A percentile compares a stretch with the other conserved stretches of the same genome.
Conservation (phyloP, 306 rosid genomes). For the Sindora glabra region DNA sequence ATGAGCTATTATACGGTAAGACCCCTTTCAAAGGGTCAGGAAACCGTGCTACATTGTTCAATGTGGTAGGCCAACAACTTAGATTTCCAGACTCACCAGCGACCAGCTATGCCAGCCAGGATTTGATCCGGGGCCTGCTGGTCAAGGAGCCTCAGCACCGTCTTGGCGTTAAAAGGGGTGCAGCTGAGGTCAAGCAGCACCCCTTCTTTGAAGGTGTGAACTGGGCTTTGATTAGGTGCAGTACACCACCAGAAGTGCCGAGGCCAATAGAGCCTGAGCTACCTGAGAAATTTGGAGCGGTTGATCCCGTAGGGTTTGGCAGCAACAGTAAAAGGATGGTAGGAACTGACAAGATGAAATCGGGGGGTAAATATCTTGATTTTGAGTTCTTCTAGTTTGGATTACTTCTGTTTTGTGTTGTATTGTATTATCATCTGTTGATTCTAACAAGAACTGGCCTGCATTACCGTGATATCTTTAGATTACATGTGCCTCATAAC, state of each 20-base stretch:
- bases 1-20: constrained; percentile 36
- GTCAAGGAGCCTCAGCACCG: constrained; percentile 90
- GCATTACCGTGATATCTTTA: constrained; percentile 23
- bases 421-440: constrained; percentile 24
- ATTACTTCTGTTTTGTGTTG: constrained; percentile 24
- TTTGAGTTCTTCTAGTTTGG: constrained; percentile 85
- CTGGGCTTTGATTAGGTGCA: constrained; percentile 89
- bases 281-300: constrained; percentile 54
- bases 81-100: constrained; percentile 72
- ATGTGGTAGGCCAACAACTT: constrained; percentile 91
- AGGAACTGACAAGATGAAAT: constrained; percentile 48
- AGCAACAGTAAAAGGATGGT: constrained; percentile 65
- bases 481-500: constrained; percentile 13
- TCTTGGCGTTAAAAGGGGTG: constrained; percentile 88
- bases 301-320: constrained; percentile 43
- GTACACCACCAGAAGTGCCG: constrained; percentile 93
- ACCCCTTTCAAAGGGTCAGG: constrained; percentile 68
- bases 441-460: constrained; percentile 19
- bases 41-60: constrained; percentile 89
- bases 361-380: constrained; percentile 92
- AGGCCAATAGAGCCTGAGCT: constrained; percentile 60
- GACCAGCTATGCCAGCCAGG: constrained; percentile 74
- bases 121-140: constrained; percentile 71
- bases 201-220: constrained; percentile 91
- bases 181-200: constrained; percentile 89